These are phyloP conservation scores for Colletotrichum navitas DNA, from an alignment of 2,329 filamentous ascomycete genomes.

Conservation along the genomic window DNA sequence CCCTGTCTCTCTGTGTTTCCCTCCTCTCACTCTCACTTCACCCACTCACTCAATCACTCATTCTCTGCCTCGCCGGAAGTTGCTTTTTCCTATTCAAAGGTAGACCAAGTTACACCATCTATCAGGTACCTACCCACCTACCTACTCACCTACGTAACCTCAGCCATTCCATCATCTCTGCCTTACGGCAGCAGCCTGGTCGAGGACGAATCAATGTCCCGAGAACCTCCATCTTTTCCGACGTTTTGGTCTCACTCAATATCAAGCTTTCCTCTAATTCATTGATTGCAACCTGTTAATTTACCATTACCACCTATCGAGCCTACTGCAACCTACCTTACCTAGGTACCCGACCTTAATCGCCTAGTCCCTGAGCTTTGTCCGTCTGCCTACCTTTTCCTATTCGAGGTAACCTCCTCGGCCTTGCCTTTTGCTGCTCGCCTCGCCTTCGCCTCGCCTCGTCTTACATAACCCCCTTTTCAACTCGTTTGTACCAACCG, in stretches of 20 bases:
- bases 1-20: too few species aligned
- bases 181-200: neutral
- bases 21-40: neutral
- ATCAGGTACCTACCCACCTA: too few species aligned
- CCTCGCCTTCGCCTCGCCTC: neutral
- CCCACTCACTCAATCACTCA: neutral
- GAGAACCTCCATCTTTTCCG: constrained; percentile 2
- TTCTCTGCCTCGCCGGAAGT: neutral
- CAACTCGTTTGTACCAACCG: neutral
- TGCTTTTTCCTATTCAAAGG: neutral
- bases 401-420: neutral
- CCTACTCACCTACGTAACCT: too few species aligned
- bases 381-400: neutral
- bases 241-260: neutral
- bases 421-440: neutral
- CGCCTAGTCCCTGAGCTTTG: neutral
- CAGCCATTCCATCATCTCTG: too few species aligned
- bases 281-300: neutral
- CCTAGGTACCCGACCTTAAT: neutral
- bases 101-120: too few species aligned
- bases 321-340: neutral
- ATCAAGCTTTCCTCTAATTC: constrained; percentile 1
- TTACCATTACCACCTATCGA: too few species aligned
- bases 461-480: constrained; percentile 3
- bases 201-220: neutral